These are phyloP conservation scores for Yamadazyma songkhlaensis DNA, from an alignment of 1,139 yeast species.

Conservation along the genomic window DNA sequence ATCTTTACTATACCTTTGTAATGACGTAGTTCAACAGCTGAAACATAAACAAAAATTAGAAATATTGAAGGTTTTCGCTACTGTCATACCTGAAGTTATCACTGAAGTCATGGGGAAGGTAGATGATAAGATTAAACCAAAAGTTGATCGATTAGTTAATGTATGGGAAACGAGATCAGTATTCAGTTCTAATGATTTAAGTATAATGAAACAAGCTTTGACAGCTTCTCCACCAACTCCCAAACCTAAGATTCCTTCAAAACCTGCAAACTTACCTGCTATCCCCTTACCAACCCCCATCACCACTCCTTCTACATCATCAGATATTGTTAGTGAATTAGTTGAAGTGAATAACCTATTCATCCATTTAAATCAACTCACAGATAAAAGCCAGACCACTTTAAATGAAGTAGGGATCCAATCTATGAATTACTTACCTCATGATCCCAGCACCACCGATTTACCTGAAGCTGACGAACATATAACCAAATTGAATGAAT, in stretches of 20 bases:
- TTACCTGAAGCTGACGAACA: slow-evolving; percentile 53
- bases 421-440: slow-evolving; percentile 40
- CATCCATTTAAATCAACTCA: slow-evolving; percentile 27
- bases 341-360: slow-evolving; percentile 32
- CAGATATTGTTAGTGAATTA: slow-evolving; percentile 36
- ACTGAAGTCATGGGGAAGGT: slow-evolving; percentile 28
- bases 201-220: slow-evolving; percentile 1
- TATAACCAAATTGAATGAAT: slow-evolving; percentile 41
- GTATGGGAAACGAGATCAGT: slow-evolving; percentile 76
- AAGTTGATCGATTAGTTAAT: slow-evolving; percentile 59
- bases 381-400: slow-evolving; percentile 33
- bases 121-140: slow-evolving; percentile 45
- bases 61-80: slow-evolving; percentile 57
- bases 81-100: slow-evolving; percentile 41
- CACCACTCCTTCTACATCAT: not conserved
- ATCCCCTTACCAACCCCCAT: not conserved
- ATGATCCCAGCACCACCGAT: slow-evolving; percentile 40
- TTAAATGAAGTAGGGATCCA: slow-evolving; percentile 45
- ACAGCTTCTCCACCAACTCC: not conserved
- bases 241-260: not conserved
- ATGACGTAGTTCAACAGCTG: slow-evolving; percentile 83
- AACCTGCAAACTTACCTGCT: too few species aligned
- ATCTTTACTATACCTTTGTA: slow-evolving; percentile 67
- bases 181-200: slow-evolving; percentile 28
- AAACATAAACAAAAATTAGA: slow-evolving; percentile 61